A percentile compares a stretch with the other conserved stretches of the same genome.
These are phyloP conservation scores for Phylloporus arenicola DNA, from an alignment of 768 basidiomycete species.

Conservation along the genomic window DNA sequence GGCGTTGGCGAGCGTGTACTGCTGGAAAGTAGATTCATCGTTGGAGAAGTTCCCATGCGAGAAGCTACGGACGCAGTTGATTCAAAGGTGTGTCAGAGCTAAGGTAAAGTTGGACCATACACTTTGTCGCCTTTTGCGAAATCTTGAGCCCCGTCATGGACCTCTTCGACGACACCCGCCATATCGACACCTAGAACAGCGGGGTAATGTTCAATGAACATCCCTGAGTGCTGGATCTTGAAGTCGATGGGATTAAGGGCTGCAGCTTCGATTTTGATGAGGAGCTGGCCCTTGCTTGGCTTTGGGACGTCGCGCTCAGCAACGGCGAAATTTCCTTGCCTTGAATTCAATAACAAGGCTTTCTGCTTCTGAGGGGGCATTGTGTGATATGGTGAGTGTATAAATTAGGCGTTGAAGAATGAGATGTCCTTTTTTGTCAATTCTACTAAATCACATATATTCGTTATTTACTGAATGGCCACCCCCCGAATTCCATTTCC, in stretches of 20 bases:
- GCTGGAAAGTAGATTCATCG: conserved; percentile 35
- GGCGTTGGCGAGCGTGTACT: conserved; percentile 32
- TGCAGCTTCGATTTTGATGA: conserved; percentile 36
- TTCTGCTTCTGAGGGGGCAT: conserved; percentile 28
- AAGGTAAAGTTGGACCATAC: conserved; percentile 21
- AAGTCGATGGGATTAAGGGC: conserved; percentile 48
- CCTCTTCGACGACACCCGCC: conserved; percentile 35
- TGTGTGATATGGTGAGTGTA: conserved; percentile 4
- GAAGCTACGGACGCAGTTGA: conserved; percentile 3
- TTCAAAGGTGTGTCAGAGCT: neutral
- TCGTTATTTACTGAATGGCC: conserved; percentile 27
- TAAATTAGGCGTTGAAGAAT: conserved; percentile 5
- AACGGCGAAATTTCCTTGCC: conserved; percentile 29
- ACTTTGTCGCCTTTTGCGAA: conserved; percentile 39
- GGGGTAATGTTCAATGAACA: conserved; percentile 32
- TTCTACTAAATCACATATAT: conserved; percentile 17
- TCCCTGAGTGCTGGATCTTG: conserved; percentile 29
- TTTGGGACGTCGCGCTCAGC: conserved; percentile 22
- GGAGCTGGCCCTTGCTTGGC: conserved; percentile 36
- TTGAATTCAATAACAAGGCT: conserved; percentile 23
- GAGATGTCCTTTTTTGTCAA: conserved; percentile 4
- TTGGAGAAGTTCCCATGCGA: conserved; percentile 30
- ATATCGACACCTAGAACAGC: conserved; percentile 32
- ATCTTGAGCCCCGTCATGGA: conserved; percentile 33
- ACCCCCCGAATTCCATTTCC: conserved; percentile 28